Evolutionary conservation across 2,329 filamentous ascomycete species (phyloP).

Genomic region (Verticillium zaregamsianum): DNA sequence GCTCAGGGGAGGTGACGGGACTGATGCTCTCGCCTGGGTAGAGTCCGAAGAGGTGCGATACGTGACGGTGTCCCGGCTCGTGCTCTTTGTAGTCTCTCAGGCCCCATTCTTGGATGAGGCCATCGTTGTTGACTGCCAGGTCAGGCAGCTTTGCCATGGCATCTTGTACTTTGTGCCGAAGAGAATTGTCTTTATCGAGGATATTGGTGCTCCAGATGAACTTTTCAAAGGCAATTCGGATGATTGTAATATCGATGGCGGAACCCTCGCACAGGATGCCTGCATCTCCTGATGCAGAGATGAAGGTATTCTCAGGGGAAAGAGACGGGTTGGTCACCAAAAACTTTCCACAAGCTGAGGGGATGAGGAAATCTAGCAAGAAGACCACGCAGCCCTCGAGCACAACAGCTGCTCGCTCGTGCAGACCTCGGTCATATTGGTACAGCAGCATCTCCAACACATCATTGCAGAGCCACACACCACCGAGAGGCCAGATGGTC

Average conservation of each 20-base stretch:
- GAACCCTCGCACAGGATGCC: constrained; percentile 37
- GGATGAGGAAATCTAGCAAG: constrained; percentile 21
- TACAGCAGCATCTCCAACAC: constrained; percentile 32
- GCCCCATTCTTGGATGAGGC: constrained; percentile 41
- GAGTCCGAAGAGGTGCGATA: constrained; percentile 45
- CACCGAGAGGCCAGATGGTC: constrained; percentile 34
- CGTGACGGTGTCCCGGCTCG: constrained; percentile 45
- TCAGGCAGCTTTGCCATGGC: constrained; percentile 13
- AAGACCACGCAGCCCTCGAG: constrained; percentile 24
- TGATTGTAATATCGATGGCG: constrained; percentile 36
- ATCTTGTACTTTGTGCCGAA: constrained; percentile 2
- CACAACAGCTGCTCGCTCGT: constrained; percentile 18
- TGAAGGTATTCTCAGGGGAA: constrained; percentile 20
- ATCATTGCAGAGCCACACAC: constrained; percentile 34
- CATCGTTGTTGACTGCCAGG: constrained; percentile 16
- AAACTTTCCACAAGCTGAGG: constrained; percentile 18
- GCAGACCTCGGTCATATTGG: constrained; percentile 23
- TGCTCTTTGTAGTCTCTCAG: constrained; percentile 30
- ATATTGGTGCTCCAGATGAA: constrained; percentile 18
- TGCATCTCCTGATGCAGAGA: constrained; percentile 26
- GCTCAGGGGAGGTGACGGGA: constrained; percentile 7
- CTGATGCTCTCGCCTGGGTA: constrained; percentile 32
- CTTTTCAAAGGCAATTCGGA: constrained; percentile 12
- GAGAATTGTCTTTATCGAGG: constrained; percentile 4
- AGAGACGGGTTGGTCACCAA: constrained; percentile 20